Percentiles rank a stretch among this genome's conserved stretches.
Evolutionary conservation across 1,284 basidiomycete genomes (phyloP).

Genomic region (Blastosporella zonata): DNA sequence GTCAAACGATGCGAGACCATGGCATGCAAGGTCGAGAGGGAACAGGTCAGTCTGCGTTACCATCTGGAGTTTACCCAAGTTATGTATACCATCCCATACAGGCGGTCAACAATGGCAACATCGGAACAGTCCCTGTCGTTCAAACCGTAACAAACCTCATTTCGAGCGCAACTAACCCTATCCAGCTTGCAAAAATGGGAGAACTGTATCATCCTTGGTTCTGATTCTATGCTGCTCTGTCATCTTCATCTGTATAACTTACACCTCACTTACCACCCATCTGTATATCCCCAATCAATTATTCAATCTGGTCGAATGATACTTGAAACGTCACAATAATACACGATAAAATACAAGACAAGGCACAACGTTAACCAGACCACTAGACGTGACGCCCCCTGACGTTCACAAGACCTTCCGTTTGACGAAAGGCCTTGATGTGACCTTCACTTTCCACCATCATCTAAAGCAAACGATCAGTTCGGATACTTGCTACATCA

Average conservation of each 20-base stretch:
- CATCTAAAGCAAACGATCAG: constrained; percentile 54
- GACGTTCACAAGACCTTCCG: constrained; percentile 55
- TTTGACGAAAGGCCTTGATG: constrained; percentile 75
- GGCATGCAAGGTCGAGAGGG: constrained; percentile 81
- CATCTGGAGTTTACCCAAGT: background rate
- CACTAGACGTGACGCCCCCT: constrained; percentile 36
- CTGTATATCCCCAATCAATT: background rate
- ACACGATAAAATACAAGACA: background rate
- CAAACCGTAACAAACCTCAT: constrained; percentile 87
- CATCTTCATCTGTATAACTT: constrained; percentile 9
- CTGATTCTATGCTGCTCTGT: constrained; percentile 33
- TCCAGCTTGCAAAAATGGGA: constrained; percentile 77
- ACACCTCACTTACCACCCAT: constrained; percentile 2
- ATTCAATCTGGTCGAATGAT: background rate
- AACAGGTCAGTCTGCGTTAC: constrained; percentile 52
- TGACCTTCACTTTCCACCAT: constrained; percentile 78
- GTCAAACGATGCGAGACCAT: constrained; percentile 85
- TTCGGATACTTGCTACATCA: background rate
- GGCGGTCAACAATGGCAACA: constrained; percentile 31
- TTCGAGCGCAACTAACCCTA: constrained; percentile 69
- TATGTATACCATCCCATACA: constrained; percentile 7
- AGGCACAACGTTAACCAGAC: background rate
- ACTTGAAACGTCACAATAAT: background rate
- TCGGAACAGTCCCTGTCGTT: constrained; percentile 55
- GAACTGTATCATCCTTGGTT: constrained; percentile 86